Conservation (phyloP, 805 yeast genomes). For the Cyberlindnera subsufficiens region DNA sequence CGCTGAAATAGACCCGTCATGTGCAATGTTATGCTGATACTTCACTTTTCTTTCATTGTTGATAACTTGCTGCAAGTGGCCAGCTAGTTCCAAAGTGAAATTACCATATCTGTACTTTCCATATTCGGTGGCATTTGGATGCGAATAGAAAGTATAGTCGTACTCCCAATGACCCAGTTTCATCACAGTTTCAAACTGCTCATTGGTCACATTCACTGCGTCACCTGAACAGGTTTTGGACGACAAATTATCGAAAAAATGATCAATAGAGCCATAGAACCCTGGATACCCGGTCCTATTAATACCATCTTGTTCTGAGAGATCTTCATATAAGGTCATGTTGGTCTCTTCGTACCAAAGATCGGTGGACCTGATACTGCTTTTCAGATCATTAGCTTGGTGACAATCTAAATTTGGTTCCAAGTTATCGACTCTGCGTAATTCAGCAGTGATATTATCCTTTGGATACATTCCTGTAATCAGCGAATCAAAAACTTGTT, state of each 20-base stretch:
- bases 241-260: constrained; percentile 36
- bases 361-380: constrained; percentile 22
- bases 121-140: constrained; percentile 29
- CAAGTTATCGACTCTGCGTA: constrained; percentile 31
- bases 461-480: constrained; percentile 33
- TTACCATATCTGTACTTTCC: constrained; percentile 31
- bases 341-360: constrained; percentile 33
- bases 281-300: constrained; percentile 15
- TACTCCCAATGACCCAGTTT: constrained; percentile 39
- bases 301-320: constrained; percentile 22
- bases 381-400: constrained; percentile 25
- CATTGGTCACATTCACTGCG: constrained; percentile 25
- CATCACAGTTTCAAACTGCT: constrained; percentile 33
- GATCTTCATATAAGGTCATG: constrained; percentile 21
- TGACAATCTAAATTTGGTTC: constrained; percentile 31
- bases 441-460: constrained; percentile 24
- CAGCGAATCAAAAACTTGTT: constrained; percentile 33
- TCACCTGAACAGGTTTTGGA: constrained; percentile 34
- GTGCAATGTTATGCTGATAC: constrained; percentile 37
- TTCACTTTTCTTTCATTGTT: constrained; percentile 23
- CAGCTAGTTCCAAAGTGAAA: constrained; percentile 31
- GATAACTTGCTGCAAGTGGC: constrained; percentile 24
- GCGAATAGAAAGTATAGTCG: constrained; percentile 31
- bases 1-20: constrained; percentile 34
- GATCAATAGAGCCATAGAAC: constrained; percentile 31